Evolutionary conservation across 2,329 filamentous ascomycete genomes (phyloP), one percentile per base, ranked within the genome.

Genomic region (Xylaria sp.): DNA sequence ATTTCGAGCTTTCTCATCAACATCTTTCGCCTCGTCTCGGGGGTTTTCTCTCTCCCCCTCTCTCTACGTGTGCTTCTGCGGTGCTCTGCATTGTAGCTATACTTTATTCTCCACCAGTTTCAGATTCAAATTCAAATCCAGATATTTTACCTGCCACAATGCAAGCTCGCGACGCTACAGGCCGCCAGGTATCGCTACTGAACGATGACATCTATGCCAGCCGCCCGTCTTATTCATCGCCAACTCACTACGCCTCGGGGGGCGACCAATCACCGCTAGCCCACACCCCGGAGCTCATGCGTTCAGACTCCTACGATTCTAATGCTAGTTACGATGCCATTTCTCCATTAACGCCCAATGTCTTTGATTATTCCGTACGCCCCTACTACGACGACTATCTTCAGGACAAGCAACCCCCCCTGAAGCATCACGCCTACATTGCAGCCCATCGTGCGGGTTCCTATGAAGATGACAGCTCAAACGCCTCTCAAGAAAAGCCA

Each of bases 221-320:
- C 67, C 70, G 67, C 65, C 71, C 78, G 73, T 83, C 77, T 73
- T 83, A 81, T 69, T 77, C 78, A 66, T 73, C 78, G 8, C 73
- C 81, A 57, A 79, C 75, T 75, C 79, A 81, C 18, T 82, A 81
- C 73, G 75, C 79, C 66, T 73, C 75, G 21, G 75, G 78, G 29
- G 74, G 80, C 18, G 78, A 82, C 61, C 76, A 78, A 62, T 85
- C 85, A 2, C 83, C 83, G 3, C 84, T 84, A 23, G 82, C 85
- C 58, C 82, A 83, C 72, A 87, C 86, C 0, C 88, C 88, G 35
- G 85, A 86, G 73, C 83, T 90, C n/a, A 79, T 86, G 59, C 86
- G 88, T 51, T 88, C 87, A 61, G 82, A 88, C 72, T 90, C 88
- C 0, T 90, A 87, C 77, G 88, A 90, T 75, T 90, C 88, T 12